Percentiles rank a stretch among this genome's conserved stretches.
These are phyloP conservation scores for Kickxella alabastrina DNA, from an alignment of 192 early-diverging fungal genomes.

Conservation along the genomic window DNA sequence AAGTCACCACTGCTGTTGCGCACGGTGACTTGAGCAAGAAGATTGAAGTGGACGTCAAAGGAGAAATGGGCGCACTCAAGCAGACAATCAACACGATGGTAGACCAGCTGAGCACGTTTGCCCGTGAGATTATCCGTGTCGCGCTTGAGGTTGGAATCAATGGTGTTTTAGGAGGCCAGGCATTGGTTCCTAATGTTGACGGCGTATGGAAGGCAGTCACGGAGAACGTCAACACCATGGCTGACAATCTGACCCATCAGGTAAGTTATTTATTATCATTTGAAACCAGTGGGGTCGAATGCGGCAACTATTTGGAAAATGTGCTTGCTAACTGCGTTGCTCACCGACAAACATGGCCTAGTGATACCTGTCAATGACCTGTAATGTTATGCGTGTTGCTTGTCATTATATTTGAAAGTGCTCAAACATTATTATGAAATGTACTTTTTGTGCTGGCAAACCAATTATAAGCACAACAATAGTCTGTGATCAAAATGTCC, in stretches of 20 bases:
- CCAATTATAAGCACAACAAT: too few relatives aligned
- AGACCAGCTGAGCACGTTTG: slow-evolving; percentile 53
- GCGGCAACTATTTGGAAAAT: too few relatives aligned
- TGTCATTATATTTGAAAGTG: too few relatives aligned
- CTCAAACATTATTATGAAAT: too few relatives aligned
- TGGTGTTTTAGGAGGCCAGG: slow-evolving; percentile 54
- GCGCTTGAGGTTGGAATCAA: slow-evolving; percentile 57
- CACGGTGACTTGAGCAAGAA: slow-evolving; percentile 51
- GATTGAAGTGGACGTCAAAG: slow-evolving; percentile 56
- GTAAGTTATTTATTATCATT: too few relatives aligned
- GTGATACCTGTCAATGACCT: too few relatives aligned
- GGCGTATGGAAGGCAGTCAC: slow-evolving; percentile 58
- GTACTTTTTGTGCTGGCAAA: too few relatives aligned
- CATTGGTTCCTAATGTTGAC: slow-evolving; percentile 48
- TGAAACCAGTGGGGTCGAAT: too few relatives aligned
- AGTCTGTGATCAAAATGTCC: too few relatives aligned
- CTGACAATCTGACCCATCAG: slow-evolving; percentile 60
- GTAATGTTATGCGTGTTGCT: too few relatives aligned
- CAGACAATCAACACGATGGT: slow-evolving; percentile 25
- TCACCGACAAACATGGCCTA: too few relatives aligned
- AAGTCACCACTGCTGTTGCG: slow-evolving; percentile 59
- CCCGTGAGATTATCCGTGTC: slow-evolving; percentile 52
- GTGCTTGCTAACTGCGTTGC: too few relatives aligned
- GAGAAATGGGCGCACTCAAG: slow-evolving; percentile 60
- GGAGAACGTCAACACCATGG: slow-evolving; percentile 61